Conservation (phyloP, 2,329 filamentous ascomycete genomes). For the Paraphaeosphaeria sporulosa region DNA sequence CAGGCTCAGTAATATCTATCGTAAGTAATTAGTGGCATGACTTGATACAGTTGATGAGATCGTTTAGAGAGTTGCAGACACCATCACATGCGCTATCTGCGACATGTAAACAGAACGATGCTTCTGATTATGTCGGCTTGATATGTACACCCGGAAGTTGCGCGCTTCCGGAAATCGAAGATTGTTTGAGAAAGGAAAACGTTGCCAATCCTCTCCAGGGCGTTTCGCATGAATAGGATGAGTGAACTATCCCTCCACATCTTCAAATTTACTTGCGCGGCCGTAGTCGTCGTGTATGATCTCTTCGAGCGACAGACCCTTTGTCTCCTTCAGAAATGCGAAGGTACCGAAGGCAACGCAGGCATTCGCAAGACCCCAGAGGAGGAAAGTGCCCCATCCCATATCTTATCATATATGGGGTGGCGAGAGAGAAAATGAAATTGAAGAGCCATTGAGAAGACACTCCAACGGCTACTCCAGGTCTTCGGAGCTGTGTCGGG, state of each 20-base stretch:
- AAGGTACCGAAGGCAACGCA: slow-evolving; percentile 52
- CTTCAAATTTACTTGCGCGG: slow-evolving; percentile 13
- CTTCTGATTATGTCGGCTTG: neutral
- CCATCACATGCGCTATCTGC: neutral
- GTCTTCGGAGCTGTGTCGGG: slow-evolving; percentile 59
- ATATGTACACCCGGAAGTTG: neutral
- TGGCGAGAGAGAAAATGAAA: slow-evolving; percentile 59
- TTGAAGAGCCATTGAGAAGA: slow-evolving; percentile 62
- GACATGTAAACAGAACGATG: neutral
- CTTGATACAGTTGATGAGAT: neutral
- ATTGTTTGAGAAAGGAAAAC: neutral
- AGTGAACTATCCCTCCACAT: slow-evolving; percentile 7
- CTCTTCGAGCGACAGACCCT: slow-evolving; percentile 46
- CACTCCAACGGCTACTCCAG: slow-evolving; percentile 59
- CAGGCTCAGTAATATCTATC: neutral
- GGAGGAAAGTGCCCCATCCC: slow-evolving; percentile 55
- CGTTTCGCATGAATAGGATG: neutral
- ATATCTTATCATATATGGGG: slow-evolving; percentile 61
- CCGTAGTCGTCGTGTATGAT: slow-evolving; percentile 31
- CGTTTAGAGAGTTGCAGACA: neutral
- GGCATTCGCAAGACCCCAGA: slow-evolving; percentile 57
- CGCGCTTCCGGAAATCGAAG: neutral
- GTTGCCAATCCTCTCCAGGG: neutral
- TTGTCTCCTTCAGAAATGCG: slow-evolving; percentile 49
- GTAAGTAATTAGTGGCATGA: neutral